Conservation (phyloP, 164 flowering plant genomes). For the Kalanchoe fedtschenkoi region DNA sequence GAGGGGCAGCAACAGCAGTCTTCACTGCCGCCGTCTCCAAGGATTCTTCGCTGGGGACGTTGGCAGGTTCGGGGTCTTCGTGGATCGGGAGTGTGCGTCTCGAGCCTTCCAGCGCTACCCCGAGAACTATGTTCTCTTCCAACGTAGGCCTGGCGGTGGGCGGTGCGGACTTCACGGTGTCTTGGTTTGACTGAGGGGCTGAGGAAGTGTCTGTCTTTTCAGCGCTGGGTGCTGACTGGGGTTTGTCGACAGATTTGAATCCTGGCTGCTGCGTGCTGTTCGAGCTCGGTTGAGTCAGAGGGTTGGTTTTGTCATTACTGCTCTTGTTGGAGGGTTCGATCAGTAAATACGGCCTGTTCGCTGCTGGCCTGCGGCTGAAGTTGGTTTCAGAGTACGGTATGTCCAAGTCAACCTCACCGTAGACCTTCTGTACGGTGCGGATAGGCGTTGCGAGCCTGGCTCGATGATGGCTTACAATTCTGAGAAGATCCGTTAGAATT, state of each 20-base stretch:
- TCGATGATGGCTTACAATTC: slow-evolving; percentile 88
- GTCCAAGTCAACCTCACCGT: slow-evolving; percentile 48
- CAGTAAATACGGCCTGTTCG: slow-evolving; percentile 29
- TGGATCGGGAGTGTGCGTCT: slow-evolving; percentile 43
- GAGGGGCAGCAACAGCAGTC: neutral
- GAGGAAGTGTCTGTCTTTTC: slow-evolving; percentile 10
- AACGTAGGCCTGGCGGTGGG: slow-evolving; percentile 25
- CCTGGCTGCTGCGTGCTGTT: no score
- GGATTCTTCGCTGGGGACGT: slow-evolving; percentile 10
- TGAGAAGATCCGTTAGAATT: slow-evolving; percentile 76
- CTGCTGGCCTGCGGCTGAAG: slow-evolving; percentile 18
- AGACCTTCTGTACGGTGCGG: slow-evolving; percentile 78
- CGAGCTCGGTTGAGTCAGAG: slow-evolving; percentile 10
- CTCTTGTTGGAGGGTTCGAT: slow-evolving; percentile 46
- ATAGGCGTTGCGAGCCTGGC: slow-evolving; percentile 95
- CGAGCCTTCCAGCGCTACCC: slow-evolving; percentile 68
- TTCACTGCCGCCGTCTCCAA: slow-evolving; percentile 15
- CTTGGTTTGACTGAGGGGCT: slow-evolving; percentile 13
- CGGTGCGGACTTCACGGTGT: slow-evolving; percentile 12
- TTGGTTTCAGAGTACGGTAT: slow-evolving; percentile 14
- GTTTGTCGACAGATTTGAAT: slow-evolving; percentile 11
- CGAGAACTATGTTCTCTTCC: slow-evolving; percentile 67
- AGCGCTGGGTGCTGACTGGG: slow-evolving; percentile 5
- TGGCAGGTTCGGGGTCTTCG: slow-evolving; percentile 13
- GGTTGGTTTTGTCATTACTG: slow-evolving; percentile 37